These are phyloP conservation scores for Candida bentonensis DNA, from an alignment of 805 yeast species.

Conservation along the genomic window DNA sequence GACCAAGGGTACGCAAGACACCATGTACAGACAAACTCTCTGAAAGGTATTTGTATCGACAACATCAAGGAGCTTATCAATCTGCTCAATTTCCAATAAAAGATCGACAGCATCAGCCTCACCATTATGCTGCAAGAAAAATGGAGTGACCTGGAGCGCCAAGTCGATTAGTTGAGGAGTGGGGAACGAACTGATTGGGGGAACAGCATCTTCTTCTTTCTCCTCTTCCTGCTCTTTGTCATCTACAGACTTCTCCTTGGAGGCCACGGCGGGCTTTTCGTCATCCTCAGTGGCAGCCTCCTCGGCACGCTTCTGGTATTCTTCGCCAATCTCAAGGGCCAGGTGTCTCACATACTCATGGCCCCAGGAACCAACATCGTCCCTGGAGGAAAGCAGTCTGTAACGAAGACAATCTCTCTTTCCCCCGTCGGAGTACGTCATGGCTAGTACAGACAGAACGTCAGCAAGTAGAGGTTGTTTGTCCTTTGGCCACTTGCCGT, in stretches of 20 bases:
- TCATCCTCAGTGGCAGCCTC: slow-evolving; percentile 24
- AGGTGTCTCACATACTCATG: slow-evolving; percentile 95
- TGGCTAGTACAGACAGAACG: slow-evolving; percentile 80
- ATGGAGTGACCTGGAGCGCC: slow-evolving; percentile 70
- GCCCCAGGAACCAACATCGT: slow-evolving; percentile 78
- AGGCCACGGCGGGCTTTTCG: too few species aligned
- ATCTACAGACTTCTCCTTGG: slow-evolving; percentile 9
- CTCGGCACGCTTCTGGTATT: slow-evolving; percentile 39
- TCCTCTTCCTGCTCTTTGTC: slow-evolving; percentile 11
- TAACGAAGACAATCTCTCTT: slow-evolving; percentile 67
- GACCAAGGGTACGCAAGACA: slow-evolving; percentile 88
- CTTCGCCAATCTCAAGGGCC: slow-evolving; percentile 89
- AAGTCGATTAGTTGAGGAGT: slow-evolving; percentile 38
- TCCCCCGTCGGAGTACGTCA: slow-evolving; percentile 81
- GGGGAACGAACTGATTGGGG: slow-evolving; percentile 10
- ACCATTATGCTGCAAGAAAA: slow-evolving; percentile 85
- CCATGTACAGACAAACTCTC: slow-evolving; percentile 88
- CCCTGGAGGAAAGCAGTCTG: slow-evolving; percentile 48
- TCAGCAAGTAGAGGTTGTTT: slow-evolving; percentile 57
- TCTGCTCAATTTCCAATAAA: slow-evolving; percentile 74
- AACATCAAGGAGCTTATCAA: slow-evolving; percentile 67
- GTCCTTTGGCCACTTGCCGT: slow-evolving; percentile 46
- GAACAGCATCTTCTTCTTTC: slow-evolving; percentile 13
- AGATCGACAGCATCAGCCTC: slow-evolving; percentile 98
- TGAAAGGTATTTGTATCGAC: slow-evolving; percentile 75